phyloP scores from a whole-genome alignment of 179 eudicot genomes.

The Patellifolia procumbens region DNA sequence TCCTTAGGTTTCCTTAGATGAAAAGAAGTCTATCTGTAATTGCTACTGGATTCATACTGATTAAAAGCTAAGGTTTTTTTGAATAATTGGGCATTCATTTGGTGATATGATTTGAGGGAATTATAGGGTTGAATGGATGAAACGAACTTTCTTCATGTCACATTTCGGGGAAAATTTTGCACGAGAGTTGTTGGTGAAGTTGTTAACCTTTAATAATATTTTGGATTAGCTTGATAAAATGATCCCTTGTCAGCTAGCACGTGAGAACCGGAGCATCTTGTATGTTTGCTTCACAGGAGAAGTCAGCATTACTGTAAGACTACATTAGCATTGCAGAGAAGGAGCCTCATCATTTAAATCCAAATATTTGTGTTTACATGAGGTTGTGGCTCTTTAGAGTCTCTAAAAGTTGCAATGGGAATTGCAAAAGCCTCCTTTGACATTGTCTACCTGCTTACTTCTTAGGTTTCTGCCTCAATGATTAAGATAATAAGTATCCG shows the following conservation, averaged over 20 bases:
- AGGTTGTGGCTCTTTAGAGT: background rate
- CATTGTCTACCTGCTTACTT: background rate
- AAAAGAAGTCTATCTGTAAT: background rate
- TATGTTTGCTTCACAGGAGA: background rate
- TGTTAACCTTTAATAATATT: background rate
- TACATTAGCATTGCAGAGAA: background rate
- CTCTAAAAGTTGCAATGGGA: background rate
- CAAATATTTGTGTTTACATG: background rate
- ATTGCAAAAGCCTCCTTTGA: background rate
- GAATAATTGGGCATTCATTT: background rate
- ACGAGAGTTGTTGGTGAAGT: background rate
- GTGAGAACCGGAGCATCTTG: background rate
- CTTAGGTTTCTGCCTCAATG: background rate
- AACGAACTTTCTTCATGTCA: background rate
- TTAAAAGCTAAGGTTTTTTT: background rate
- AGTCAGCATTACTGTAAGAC: background rate
- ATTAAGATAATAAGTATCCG: no score
- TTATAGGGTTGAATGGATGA: background rate
- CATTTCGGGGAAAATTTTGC: background rate
- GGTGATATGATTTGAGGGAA: background rate
- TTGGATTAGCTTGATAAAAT: background rate
- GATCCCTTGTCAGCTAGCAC: background rate
- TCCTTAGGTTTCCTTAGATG: background rate
- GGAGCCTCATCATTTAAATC: background rate
- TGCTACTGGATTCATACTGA: background rate